A percentile compares a stretch with the other conserved stretches of the same genome.
Conservation (phyloP, 306 rosid genomes). For the Herpetospermum pedunculosum region DNA sequence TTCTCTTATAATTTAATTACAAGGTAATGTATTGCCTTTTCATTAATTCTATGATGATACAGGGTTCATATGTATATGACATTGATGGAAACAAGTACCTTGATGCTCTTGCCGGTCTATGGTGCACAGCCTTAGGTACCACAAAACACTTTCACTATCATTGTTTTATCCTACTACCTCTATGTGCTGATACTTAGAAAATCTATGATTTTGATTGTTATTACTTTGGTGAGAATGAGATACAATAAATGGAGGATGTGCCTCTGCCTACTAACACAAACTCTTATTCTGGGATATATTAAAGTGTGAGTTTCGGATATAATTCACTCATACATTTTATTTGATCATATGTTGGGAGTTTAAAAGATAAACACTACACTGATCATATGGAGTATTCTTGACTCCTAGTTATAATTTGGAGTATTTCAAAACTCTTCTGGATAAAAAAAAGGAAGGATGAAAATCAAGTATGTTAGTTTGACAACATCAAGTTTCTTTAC, state of each 20-base stretch:
- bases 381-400: background rate
- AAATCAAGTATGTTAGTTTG: background rate
- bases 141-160: background rate
- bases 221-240: background rate
- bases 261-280: background rate
- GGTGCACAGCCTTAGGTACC: conserved; percentile 73
- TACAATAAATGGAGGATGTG: background rate
- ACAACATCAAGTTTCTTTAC: background rate
- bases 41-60: conserved; percentile 15
- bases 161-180: background rate
- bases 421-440: background rate
- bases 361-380: background rate
- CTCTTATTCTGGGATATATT: background rate
- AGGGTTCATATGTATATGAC: conserved; percentile 93
- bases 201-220: background rate
- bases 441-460: background rate
- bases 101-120: conserved; percentile 87
- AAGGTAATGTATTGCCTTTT: background rate
- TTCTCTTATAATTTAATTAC: background rate
- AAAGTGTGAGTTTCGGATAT: background rate
- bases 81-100: conserved; percentile 74
- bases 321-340: background rate
- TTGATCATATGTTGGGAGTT: background rate
- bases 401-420: background rate
- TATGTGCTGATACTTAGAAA: background rate